These are phyloP conservation scores for Salvia hispanica DNA, from an alignment of 257 asterid genomes.

Conservation along the genomic window DNA sequence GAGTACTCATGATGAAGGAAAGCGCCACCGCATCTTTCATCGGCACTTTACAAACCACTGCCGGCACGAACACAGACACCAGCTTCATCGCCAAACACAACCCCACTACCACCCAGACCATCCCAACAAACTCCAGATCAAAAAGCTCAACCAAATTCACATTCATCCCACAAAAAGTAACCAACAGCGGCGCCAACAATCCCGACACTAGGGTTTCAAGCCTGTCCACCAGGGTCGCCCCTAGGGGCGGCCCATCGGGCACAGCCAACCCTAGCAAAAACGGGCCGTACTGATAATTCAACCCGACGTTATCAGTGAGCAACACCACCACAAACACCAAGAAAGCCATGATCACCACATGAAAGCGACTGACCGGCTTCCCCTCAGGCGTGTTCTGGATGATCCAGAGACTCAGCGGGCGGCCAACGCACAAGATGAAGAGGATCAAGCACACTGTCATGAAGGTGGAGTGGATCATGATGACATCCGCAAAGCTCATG, in stretches of 20 bases:
- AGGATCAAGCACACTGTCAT: constrained; percentile 38
- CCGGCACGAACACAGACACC: constrained; percentile 47
- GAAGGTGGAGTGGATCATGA: constrained; percentile 42
- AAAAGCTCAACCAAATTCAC: constrained; percentile 54
- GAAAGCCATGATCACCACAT: constrained; percentile 46
- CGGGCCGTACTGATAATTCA: constrained; percentile 76
- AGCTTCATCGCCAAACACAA: constrained; percentile 44
- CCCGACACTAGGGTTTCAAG: constrained; percentile 70
- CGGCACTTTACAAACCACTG: constrained; percentile 67
- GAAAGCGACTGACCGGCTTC: constrained; percentile 50
- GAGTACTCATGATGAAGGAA: constrained; percentile 65
- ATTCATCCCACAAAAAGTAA: constrained; percentile 76
- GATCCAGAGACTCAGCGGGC: constrained; percentile 61
- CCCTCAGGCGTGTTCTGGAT: constrained; percentile 79
- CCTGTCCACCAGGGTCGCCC: constrained; percentile 73
- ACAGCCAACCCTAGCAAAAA: constrained; percentile 71
- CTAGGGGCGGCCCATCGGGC: constrained; percentile 92
- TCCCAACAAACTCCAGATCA: constrained; percentile 51
- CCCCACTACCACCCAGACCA: constrained; percentile 37
- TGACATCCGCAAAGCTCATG: constrained; percentile 37
- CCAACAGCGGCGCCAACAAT: constrained; percentile 66
- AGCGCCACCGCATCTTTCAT: constrained; percentile 71
- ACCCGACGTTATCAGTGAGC: constrained; percentile 66
- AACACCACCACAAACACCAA: constrained; percentile 58
- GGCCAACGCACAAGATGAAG: constrained; percentile 50